phyloP scores from a whole-genome alignment of 106 monocot species.

The Cymbidium sinense region DNA sequence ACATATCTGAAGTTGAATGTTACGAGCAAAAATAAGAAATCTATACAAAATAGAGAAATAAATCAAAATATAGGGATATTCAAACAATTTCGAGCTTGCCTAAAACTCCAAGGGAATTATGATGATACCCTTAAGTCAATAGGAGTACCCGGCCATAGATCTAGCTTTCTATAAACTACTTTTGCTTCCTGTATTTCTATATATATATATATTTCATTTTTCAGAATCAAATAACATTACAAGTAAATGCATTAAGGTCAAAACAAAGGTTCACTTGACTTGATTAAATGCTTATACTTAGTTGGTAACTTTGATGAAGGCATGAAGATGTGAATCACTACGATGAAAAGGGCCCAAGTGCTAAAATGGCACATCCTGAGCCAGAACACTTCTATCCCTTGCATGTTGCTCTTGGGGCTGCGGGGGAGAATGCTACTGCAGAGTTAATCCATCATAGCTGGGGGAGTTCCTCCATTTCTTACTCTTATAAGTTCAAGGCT shows the following conservation, averaged over 20 bases:
- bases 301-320: slow-evolving; percentile 4
- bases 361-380: slow-evolving; percentile 36
- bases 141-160: too few species aligned
- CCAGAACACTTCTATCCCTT: slow-evolving; percentile 50
- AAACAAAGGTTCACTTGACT: background rate
- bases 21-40: too few species aligned
- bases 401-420: slow-evolving; percentile 50
- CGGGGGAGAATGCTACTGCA: slow-evolving; percentile 25
- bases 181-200: too few species aligned
- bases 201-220: background rate
- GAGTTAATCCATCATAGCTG: slow-evolving; percentile 46
- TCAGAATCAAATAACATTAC: background rate
- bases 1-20: too few species aligned
- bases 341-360: slow-evolving; percentile 32
- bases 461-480: slow-evolving; percentile 25
- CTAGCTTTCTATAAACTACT: too few species aligned
- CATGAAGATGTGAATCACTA: slow-evolving; percentile 40
- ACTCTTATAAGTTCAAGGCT: slow-evolving; percentile 34
- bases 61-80: too few species aligned
- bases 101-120: too few species aligned
- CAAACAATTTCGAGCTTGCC: too few species aligned
- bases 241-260: background rate
- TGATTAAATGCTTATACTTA: background rate
- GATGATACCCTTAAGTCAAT: too few species aligned
- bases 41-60: too few species aligned